These are phyloP conservation scores for Datura wrightii DNA, from an alignment of 257 asterid species.

Conservation along the genomic window DNA sequence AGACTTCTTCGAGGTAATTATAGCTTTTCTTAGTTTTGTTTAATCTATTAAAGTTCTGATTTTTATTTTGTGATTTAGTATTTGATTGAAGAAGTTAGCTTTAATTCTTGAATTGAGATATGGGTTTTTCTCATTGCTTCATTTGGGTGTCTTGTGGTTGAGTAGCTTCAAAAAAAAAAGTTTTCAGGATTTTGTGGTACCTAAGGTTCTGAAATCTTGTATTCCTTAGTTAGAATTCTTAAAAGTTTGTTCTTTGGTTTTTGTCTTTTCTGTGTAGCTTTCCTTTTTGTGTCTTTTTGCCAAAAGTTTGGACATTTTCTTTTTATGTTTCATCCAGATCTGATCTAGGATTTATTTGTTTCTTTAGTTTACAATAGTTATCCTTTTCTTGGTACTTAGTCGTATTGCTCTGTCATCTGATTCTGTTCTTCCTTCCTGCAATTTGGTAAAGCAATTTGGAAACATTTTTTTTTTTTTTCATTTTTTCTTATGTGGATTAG, in stretches of 20 bases:
- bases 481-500: neutral
- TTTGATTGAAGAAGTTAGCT: neutral
- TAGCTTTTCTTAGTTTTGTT: neutral
- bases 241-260: neutral
- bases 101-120: slow-evolving; percentile 9
- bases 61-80: neutral
- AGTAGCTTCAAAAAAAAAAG: neutral
- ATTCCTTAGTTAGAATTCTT: neutral
- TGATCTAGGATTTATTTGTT: neutral
- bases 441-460: neutral
- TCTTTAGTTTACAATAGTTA: neutral
- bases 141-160: neutral
- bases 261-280: slow-evolving; percentile 1
- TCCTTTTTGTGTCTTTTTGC: neutral
- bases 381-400: neutral
- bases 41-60: neutral
- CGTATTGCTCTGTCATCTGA: neutral
- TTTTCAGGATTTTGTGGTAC: neutral
- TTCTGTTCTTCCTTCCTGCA: slow-evolving; percentile 3
- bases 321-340: neutral
- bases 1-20: slow-evolving; percentile 39
- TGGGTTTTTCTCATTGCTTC: neutral
- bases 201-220: neutral
- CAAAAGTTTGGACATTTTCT: neutral
- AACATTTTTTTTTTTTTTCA: neutral